phyloP scores from a whole-genome alignment of 2,329 filamentous ascomycete species.

The Fusarium veterinarium region DNA sequence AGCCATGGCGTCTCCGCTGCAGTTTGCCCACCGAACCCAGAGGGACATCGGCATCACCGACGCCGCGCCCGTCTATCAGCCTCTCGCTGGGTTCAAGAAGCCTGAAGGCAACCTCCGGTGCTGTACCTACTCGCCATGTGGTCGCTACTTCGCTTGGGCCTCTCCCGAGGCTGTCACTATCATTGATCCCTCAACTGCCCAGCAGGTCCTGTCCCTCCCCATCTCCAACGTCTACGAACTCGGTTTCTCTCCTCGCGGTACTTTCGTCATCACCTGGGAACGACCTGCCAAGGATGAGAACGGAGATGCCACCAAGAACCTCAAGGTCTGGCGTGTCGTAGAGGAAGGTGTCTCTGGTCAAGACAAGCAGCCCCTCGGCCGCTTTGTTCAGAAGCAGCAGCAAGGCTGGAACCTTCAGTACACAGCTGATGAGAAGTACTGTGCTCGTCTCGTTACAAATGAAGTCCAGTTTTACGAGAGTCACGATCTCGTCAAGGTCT shows the following conservation, averaged over 20 bases:
- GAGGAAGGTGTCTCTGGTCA: slow-evolving; percentile 72
- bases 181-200: slow-evolving; percentile 82
- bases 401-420: slow-evolving; percentile 98
- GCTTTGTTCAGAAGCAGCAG: slow-evolving; percentile 95
- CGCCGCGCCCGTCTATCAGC: slow-evolving; percentile 87
- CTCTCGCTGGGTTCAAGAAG: slow-evolving; percentile 83
- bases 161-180: slow-evolving; percentile 88
- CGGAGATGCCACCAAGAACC: slow-evolving; percentile 93
- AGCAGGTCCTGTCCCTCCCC: slow-evolving; percentile 78
- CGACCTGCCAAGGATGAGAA: slow-evolving; percentile 91
- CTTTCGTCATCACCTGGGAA: slow-evolving; percentile 97
- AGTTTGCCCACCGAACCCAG: slow-evolving; percentile 97
- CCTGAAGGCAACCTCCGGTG: slow-evolving; percentile 95
- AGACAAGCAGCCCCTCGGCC: slow-evolving; percentile 81
- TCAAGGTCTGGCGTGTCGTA: slow-evolving; percentile 93
- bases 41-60: slow-evolving; percentile 96
- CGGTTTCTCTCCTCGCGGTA: slow-evolving; percentile 91
- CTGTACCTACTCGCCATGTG: slow-evolving; percentile 94
- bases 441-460: slow-evolving; percentile 93
- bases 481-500: slow-evolving; percentile 84
- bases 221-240: slow-evolving; percentile 92
- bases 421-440: slow-evolving; percentile 91
- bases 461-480: slow-evolving; percentile 98
- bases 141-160: slow-evolving; percentile 96
- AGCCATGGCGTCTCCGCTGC: slow-evolving; percentile 93